Evolutionary conservation across 1,284 basidiomycete species (phyloP), one percentile per base, ranked within the genome.

Genomic region (Moesziomyces sp.): DNA sequence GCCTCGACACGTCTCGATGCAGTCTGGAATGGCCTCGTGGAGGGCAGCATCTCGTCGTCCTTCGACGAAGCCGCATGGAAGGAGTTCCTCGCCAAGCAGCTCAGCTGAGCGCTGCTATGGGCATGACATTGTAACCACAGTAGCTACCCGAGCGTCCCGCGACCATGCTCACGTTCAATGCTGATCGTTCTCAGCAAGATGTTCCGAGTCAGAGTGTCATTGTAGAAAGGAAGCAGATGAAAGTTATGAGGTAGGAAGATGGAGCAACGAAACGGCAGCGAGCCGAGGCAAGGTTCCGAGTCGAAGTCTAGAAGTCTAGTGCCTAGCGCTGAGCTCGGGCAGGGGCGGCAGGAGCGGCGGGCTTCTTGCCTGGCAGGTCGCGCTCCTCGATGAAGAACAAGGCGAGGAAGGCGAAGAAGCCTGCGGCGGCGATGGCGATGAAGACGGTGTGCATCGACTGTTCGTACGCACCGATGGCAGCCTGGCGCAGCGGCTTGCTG

Each of bases 11-110:
- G 6, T 26, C 26, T 28, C 26, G 26, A 5, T 28, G 5, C 51
- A 76, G 61, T 76, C 14, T 76, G 76, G 72, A 76, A 79, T 80
- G 95, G 95, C 8, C 86, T 98, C 35, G 84, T 94, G 60, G 92
- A 90, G 21, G 88, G 87, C 49, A 90, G 92, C 64, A 88, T 97
- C 47, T 93, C 91, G 4, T 93, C 92, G 74, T 89, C 90, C 11
- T 98, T 93, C 90, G 90, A 89, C 6, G 88, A 90, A 79, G 88
- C 88, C 50, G 92, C 97, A 79, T 97, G 96, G 96, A 87, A 86
- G 35, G 89, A 91, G 62, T 98, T 92, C 85, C 86, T 98, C 26
- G 86, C 86, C 55, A 86, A 89, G 62, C 92, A 90, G 77, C 87
- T 93, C 6, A 52, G 55, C 26, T 68, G 52, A 18, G 14, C 13